Evolutionary conservation across 23 red algal species (phyloP).

Genomic region (Porphyridium purpureum): DNA sequence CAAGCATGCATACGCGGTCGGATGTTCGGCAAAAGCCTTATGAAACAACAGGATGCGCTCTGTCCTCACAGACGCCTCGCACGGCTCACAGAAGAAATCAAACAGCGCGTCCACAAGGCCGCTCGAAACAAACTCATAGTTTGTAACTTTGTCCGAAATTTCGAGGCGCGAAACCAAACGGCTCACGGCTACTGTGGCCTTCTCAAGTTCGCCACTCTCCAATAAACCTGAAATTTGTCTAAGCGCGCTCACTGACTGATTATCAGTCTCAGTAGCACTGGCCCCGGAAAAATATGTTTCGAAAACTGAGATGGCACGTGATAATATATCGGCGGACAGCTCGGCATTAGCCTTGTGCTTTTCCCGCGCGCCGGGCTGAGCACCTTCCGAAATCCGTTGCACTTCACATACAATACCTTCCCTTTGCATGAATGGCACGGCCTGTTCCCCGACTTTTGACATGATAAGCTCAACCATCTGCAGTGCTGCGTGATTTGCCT

Average conservation of each 20-base stretch:
- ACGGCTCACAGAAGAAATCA: conserved; percentile 36
- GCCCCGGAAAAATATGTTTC: conserved; percentile 5
- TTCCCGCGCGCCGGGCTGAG: no score
- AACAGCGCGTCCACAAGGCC: conserved; percentile 33
- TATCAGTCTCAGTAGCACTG: conserved; percentile 9
- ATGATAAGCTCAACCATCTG: no score
- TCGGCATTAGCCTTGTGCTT: background rate
- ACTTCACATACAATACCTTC: no score
- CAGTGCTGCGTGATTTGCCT: no score
- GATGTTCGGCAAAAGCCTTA: no score
- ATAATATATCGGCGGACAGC: conserved; percentile 15
- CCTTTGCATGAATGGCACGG: no score
- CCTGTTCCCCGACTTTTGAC: no score
- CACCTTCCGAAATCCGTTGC: no score
- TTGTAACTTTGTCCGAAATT: conserved; percentile 17
- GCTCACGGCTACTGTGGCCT: conserved; percentile 6
- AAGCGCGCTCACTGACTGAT: conserved; percentile 12
- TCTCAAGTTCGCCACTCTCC: background rate
- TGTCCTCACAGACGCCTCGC: no score
- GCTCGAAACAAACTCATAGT: conserved; percentile 54
- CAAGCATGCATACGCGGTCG: no score
- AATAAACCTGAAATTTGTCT: conserved; percentile 13
- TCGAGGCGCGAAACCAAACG: conserved; percentile 17
- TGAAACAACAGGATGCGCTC: no score
- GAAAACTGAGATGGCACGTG: conserved; percentile 11